Evolutionary conservation across 768 basidiomycete genomes (phyloP).

Genomic region (Xerocomus potaroensis): DNA sequence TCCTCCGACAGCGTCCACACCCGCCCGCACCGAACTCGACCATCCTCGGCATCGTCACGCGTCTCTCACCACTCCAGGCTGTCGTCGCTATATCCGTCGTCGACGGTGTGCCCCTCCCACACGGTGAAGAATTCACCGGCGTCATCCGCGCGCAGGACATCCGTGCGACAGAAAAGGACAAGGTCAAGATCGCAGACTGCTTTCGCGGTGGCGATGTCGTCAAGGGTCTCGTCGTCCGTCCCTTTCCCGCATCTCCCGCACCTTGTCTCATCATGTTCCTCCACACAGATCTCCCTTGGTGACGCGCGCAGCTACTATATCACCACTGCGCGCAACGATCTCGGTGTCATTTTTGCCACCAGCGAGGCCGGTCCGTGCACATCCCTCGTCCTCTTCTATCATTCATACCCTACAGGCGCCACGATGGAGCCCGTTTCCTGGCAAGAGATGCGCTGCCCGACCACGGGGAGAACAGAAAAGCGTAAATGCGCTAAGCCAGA

Average conservation of each 20-base stretch:
- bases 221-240: slow-evolving; percentile 74
- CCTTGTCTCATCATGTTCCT: slow-evolving; percentile 7
- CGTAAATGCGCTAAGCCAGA: slow-evolving; percentile 88
- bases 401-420: slow-evolving; percentile 44
- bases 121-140: slow-evolving; percentile 85
- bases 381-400: background rate
- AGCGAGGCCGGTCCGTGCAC: slow-evolving; percentile 69
- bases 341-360: slow-evolving; percentile 88
- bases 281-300: slow-evolving; percentile 76
- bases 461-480: slow-evolving; percentile 73
- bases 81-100: slow-evolving; percentile 81
- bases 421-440: slow-evolving; percentile 85
- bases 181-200: slow-evolving; percentile 84
- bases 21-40: slow-evolving; percentile 73
- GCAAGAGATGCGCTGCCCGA: slow-evolving; percentile 88
- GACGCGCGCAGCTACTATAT: slow-evolving; percentile 91
- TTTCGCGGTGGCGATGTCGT: slow-evolving; percentile 92
- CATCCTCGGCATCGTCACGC: slow-evolving; percentile 77
- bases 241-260: background rate
- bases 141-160: slow-evolving; percentile 88
- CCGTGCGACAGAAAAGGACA: slow-evolving; percentile 85
- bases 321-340: slow-evolving; percentile 84
- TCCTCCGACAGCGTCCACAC: slow-evolving; percentile 63
- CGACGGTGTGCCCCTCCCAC: slow-evolving; percentile 76
- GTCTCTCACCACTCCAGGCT: slow-evolving; percentile 81